phyloP scores from a whole-genome alignment of 169 alveolate species.

The Plasmodium inui region DNA sequence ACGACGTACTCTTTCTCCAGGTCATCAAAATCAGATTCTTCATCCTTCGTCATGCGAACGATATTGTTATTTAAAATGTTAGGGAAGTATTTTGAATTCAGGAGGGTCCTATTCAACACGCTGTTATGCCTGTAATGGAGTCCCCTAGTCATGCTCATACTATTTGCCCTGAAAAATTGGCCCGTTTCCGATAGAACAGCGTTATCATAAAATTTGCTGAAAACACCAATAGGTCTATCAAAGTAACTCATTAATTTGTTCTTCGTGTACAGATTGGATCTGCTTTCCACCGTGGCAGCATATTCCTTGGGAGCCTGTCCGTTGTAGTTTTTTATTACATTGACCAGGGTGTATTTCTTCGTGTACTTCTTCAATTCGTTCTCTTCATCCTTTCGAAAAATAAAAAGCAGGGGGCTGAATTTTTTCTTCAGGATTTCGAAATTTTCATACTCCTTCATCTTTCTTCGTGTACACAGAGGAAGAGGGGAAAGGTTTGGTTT shows the following conservation, averaged over 20 bases:
- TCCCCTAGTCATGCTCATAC: not conserved
- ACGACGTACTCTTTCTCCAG: slow-evolving; percentile 34
- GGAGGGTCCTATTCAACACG: not conserved
- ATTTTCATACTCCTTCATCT: slow-evolving; percentile 62
- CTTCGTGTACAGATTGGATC: slow-evolving; percentile 18
- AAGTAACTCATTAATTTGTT: slow-evolving; percentile 16
- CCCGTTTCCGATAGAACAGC: not conserved
- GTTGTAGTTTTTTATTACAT: slow-evolving; percentile 15
- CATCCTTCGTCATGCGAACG: not conserved
- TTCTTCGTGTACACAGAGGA: not conserved
- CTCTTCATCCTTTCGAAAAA: slow-evolving; percentile 55
- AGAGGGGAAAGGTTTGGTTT: not conserved
- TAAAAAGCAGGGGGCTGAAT: slow-evolving; percentile 52
- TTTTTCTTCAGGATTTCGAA: slow-evolving; percentile 37
- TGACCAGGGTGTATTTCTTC: slow-evolving; percentile 6
- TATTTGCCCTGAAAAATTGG: slow-evolving; percentile 8
- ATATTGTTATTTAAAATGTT: slow-evolving; percentile 30
- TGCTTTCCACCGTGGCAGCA: not conserved
- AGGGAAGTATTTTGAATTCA: slow-evolving; percentile 33
- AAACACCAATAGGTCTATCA: slow-evolving; percentile 27
- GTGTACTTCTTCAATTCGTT: slow-evolving; percentile 46
- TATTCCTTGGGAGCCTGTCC: not conserved
- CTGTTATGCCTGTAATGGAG: not conserved
- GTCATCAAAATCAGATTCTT: slow-evolving; percentile 22
- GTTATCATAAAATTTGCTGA: slow-evolving; percentile 33